These are phyloP conservation scores for Mediolabrus comicus DNA, from an alignment of 108 stramenopile species.

Conservation along the genomic window DNA sequence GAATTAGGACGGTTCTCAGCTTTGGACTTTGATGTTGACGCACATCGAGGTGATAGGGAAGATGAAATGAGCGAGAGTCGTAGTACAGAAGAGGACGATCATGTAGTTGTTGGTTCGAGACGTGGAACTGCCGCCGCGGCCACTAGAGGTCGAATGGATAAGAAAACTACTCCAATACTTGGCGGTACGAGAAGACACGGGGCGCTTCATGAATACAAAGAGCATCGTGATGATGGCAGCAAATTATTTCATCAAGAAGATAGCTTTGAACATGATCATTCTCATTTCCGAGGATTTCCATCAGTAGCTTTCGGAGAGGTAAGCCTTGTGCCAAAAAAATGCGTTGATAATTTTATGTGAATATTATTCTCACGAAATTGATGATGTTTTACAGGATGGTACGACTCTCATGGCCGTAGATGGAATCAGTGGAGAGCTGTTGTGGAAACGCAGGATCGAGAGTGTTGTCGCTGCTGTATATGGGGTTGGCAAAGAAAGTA, in stretches of 20 bases:
- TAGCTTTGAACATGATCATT: constrained; percentile 17
- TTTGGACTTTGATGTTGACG: constrained; percentile 58
- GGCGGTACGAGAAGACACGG: constrained; percentile 20
- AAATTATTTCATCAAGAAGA: constrained; percentile 10
- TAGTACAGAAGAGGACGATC: constrained; percentile 3
- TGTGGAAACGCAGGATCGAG: constrained; percentile 63
- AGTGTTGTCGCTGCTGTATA: constrained; percentile 73
- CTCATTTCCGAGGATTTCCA: constrained; percentile 45
- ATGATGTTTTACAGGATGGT: constrained; percentile 44
- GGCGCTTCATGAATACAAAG: constrained; percentile 4
- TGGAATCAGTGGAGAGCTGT: constrained; percentile 35
- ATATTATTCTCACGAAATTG: no score
- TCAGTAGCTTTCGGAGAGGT: constrained; percentile 64
- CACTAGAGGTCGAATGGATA: constrained; percentile 6
- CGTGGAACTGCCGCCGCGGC: constrained; percentile 32
- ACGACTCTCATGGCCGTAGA: constrained; percentile 55
- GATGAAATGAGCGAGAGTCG: constrained; percentile 11
- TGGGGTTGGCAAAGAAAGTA: constrained; percentile 56
- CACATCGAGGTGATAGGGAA: constrained; percentile 7
- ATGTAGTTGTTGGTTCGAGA: constrained; percentile 3
- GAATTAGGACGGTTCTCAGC: constrained; percentile 67
- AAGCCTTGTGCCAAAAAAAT: no score
- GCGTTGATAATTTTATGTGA: no score
- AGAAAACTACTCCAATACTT: constrained; percentile 22
- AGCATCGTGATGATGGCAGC: not conserved